Evolutionary conservation across 768 basidiomycete genomes (phyloP).

Genomic region (Mycena alexandri): DNA sequence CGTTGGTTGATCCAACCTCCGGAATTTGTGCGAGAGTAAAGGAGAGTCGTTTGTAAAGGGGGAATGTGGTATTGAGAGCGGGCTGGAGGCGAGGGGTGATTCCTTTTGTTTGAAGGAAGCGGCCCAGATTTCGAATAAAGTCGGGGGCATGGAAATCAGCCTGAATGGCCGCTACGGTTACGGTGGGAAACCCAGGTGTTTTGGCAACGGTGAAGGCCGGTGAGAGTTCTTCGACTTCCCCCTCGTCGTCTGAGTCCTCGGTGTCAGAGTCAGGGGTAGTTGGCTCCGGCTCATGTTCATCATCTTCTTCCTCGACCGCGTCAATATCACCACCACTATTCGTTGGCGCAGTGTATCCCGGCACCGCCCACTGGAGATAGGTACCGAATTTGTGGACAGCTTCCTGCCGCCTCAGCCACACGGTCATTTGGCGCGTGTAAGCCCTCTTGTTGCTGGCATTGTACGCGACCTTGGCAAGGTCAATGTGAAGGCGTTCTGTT

Average conservation of each 20-base stretch:
- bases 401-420: slow-evolving; percentile 50
- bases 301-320: neutral
- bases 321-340: neutral
- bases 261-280: neutral
- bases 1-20: slow-evolving; percentile 23
- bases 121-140: slow-evolving; percentile 13
- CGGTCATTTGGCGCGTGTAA: slow-evolving; percentile 51
- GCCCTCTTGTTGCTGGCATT: slow-evolving; percentile 42
- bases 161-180: slow-evolving; percentile 1
- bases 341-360: neutral
- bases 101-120: slow-evolving; percentile 14
- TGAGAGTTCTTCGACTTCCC: neutral
- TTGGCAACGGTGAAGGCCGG: slow-evolving; percentile 28
- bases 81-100: neutral
- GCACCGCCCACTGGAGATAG: slow-evolving; percentile 23
- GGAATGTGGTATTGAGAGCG: slow-evolving; percentile 23
- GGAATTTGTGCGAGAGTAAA: slow-evolving; percentile 37
- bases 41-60: slow-evolving; percentile 39
- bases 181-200: slow-evolving; percentile 20
- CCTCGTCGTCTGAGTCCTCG: slow-evolving; percentile 8
- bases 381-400: slow-evolving; percentile 9
- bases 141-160: slow-evolving; percentile 31
- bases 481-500: slow-evolving; percentile 48
- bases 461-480: slow-evolving; percentile 49
- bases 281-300: neutral